Evolutionary conservation across 129 eudicot genomes (phyloP).

Genomic region (Centrapalus pauciflorus): DNA sequence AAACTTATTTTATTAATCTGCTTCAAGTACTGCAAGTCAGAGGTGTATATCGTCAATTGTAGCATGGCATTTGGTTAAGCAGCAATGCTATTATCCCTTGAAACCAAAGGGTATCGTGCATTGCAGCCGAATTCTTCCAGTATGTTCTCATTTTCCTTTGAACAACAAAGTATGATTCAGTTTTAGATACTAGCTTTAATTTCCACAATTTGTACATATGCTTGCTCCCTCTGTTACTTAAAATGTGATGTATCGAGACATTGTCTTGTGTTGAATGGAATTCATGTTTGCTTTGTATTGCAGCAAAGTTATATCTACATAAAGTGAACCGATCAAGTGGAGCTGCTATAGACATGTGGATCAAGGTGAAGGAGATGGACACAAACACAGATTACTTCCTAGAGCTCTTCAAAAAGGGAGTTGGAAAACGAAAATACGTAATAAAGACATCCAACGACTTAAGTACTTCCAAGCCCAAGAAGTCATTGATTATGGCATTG

Average conservation of each 20-base stretch:
- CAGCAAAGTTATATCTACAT: slow-evolving; percentile 83
- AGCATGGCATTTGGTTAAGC: slow-evolving; percentile 94
- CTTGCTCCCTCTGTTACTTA: not conserved
- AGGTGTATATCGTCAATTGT: slow-evolving; percentile 62
- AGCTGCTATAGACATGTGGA: slow-evolving; percentile 76
- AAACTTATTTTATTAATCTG: not conserved
- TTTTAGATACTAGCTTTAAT: no score
- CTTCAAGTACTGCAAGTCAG: slow-evolving; percentile 51
- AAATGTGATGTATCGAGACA: not conserved
- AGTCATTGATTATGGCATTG: slow-evolving; percentile 80
- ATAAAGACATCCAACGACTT: slow-evolving; percentile 53
- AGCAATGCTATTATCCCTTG: slow-evolving; percentile 84
- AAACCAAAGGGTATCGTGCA: slow-evolving; percentile 68
- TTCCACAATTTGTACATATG: not conserved
- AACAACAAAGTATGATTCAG: not conserved
- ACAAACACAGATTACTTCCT: slow-evolving; percentile 54
- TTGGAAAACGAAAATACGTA: slow-evolving; percentile 68
- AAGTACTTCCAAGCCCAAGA: slow-evolving; percentile 58
- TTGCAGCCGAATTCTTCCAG: slow-evolving; percentile 62
- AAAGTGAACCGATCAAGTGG: slow-evolving; percentile 60
- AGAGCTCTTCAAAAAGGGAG: slow-evolving; percentile 66
- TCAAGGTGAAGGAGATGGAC: slow-evolving; percentile 79
- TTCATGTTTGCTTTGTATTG: slow-evolving; percentile 10
- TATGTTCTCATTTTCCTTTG: slow-evolving; percentile 31
- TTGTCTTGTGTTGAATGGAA: no score